Conservation (phyloP, 768 basidiomycete genomes). For the Xanthoconium stramineum region DNA sequence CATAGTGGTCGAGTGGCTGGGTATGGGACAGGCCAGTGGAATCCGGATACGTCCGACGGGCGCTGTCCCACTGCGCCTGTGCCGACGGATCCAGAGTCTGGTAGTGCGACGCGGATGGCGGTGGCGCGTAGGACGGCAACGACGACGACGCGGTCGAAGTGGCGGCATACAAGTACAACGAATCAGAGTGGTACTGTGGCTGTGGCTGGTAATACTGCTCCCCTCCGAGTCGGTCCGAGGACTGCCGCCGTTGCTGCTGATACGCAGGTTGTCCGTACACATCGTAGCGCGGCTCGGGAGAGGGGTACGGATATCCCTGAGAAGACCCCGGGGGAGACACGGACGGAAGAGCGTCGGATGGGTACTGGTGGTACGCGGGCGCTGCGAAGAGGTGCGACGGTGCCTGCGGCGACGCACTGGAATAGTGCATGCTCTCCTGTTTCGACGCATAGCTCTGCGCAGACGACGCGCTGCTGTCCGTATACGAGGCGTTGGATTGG, state of each 20-base stretch:
- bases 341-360: slow-evolving; percentile 8
- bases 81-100: slow-evolving; percentile 8
- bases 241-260: slow-evolving; percentile 12
- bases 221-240: slow-evolving; percentile 9
- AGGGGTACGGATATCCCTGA: slow-evolving; percentile 10
- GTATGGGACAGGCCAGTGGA: not conserved
- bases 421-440: slow-evolving; percentile 1
- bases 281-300: slow-evolving; percentile 14
- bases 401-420: slow-evolving; percentile 5
- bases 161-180: slow-evolving; percentile 2
- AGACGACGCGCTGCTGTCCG: not conserved
- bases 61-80: slow-evolving; percentile 16
- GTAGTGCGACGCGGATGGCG: slow-evolving; percentile 3
- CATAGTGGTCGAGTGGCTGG: not conserved
- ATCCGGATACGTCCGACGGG: slow-evolving; percentile 2
- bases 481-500: slow-evolving; percentile 5
- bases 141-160: slow-evolving; percentile 4
- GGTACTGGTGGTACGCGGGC: slow-evolving; percentile 13
- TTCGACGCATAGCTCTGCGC: slow-evolving; percentile 5
- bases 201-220: slow-evolving; percentile 23
- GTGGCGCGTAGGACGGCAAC: not conserved
- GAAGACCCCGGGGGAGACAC: slow-evolving; percentile 21
- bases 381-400: not conserved
- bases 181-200: slow-evolving; percentile 18
- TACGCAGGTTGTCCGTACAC: slow-evolving; percentile 12